phyloP scores from a whole-genome alignment of 208 protist genomes.

The Trypanosomatidae sp. region DNA sequence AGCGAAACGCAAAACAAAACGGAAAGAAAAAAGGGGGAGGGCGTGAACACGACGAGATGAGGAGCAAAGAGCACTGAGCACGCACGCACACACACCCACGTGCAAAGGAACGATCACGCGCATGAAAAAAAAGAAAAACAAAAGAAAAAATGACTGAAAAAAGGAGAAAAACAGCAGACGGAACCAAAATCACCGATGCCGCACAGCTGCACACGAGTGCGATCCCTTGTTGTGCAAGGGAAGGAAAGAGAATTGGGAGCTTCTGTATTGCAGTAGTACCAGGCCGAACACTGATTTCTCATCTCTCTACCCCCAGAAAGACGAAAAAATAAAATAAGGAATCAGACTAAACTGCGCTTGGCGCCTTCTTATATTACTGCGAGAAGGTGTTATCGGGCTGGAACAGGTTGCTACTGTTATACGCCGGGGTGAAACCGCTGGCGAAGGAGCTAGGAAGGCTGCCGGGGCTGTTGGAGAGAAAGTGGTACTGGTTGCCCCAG shows the following conservation, averaged over 20 bases:
- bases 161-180: slow-evolving; percentile 6
- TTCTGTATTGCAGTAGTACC: background rate
- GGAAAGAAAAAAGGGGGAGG: background rate
- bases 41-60: background rate
- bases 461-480: background rate
- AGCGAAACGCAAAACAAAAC: background rate
- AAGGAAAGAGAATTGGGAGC: background rate
- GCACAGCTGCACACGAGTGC: background rate
- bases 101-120: background rate
- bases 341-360: background rate
- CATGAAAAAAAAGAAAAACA: background rate
- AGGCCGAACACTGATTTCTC: background rate
- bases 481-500: slow-evolving; percentile 2
- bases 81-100: background rate
- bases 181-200: background rate
- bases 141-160: slow-evolving; percentile 4
- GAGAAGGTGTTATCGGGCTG: background rate
- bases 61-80: background rate
- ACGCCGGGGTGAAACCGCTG: background rate
- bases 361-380: background rate
- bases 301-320: background rate
- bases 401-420: slow-evolving; percentile 7
- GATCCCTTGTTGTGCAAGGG: background rate
- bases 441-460: background rate
- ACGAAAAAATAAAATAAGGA: background rate